Evolutionary conservation across 441 rosid species (phyloP).

Genomic region (Gossypium davidsonii): DNA sequence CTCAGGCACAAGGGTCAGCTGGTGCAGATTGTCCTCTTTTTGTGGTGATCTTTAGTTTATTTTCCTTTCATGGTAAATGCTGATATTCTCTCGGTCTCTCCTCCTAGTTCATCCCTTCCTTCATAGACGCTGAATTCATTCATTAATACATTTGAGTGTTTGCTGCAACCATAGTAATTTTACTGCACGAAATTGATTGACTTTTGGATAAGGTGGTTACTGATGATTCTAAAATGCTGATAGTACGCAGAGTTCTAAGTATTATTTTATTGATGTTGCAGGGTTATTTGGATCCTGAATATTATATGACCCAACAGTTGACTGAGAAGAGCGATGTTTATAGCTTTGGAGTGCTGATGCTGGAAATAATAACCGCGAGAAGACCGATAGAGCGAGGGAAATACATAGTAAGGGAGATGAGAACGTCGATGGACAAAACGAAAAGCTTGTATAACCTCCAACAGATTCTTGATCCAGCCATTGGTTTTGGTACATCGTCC

Average conservation of each 20-base stretch:
- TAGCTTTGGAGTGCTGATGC: constrained; percentile 71
- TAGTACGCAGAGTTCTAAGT: not conserved
- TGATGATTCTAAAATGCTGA: not conserved
- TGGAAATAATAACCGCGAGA: constrained; percentile 58
- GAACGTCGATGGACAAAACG: constrained; percentile 39
- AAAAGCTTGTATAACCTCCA: constrained; percentile 56
- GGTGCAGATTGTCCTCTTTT: not conserved
- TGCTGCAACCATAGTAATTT: not conserved
- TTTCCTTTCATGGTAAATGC: not conserved
- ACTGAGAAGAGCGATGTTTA: constrained; percentile 93
- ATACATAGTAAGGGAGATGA: constrained; percentile 68
- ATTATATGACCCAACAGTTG: constrained; percentile 75
- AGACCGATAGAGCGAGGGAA: constrained; percentile 63
- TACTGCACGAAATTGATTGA: not conserved
- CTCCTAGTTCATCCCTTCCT: not conserved
- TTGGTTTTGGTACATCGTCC: constrained; percentile 31
- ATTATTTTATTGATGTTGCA: constrained; percentile 11
- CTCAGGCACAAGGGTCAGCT: not conserved
- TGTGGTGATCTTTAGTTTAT: not conserved
- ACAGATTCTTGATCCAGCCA: constrained; percentile 46
- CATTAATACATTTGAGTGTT: not conserved
- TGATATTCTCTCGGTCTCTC: not conserved
- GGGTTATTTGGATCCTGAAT: constrained; percentile 88
- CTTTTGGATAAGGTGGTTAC: not conserved
- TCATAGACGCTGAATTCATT: not conserved